phyloP scores from a whole-genome alignment of 2,329 filamentous ascomycete genomes.

The Fusarium pininemorale region DNA sequence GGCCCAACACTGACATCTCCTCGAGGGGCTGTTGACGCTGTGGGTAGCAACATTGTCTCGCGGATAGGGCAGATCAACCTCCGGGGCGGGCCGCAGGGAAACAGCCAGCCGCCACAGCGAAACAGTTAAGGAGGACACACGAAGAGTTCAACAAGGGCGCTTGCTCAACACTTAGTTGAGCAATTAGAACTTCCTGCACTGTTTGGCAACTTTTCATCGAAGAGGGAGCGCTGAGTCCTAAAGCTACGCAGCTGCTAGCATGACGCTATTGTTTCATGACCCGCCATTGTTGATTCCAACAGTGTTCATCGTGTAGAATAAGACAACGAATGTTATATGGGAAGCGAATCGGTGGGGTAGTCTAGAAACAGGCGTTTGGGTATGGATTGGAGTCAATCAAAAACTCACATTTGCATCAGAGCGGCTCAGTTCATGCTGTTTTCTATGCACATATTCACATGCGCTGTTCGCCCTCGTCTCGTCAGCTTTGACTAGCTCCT shows the following conservation, averaged over 20 bases:
- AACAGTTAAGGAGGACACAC: slow-evolving; percentile 14
- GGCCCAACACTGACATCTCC: slow-evolving; percentile 86
- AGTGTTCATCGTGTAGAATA: slow-evolving; percentile 7
- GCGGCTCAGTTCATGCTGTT: neutral
- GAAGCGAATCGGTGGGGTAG: slow-evolving; percentile 1
- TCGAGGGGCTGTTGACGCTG: slow-evolving; percentile 89
- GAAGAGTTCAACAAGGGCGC: neutral
- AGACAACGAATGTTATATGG: neutral
- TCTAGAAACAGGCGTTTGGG: slow-evolving; percentile 26
- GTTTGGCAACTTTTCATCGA: slow-evolving; percentile 1
- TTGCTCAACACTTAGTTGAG: neutral
- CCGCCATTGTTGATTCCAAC: neutral
- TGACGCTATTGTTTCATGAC: slow-evolving; percentile 16
- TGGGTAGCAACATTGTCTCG: slow-evolving; percentile 88
- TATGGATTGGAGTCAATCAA: slow-evolving; percentile 4
- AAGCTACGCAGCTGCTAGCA: slow-evolving; percentile 8
- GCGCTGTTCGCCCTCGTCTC: neutral
- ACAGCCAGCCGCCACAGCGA: slow-evolving; percentile 27
- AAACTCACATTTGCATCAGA: neutral
- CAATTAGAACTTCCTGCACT: neutral
- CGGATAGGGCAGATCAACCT: slow-evolving; percentile 85
- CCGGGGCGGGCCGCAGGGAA: slow-evolving; percentile 54
- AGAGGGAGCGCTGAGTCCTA: neutral
- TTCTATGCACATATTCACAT: slow-evolving; percentile 1
- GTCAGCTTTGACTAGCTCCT: slow-evolving; percentile 11